Base-by-base conservation (phyloP, 2,329 filamentous ascomycete genomes). In the Verruconis gallopava region DNA sequence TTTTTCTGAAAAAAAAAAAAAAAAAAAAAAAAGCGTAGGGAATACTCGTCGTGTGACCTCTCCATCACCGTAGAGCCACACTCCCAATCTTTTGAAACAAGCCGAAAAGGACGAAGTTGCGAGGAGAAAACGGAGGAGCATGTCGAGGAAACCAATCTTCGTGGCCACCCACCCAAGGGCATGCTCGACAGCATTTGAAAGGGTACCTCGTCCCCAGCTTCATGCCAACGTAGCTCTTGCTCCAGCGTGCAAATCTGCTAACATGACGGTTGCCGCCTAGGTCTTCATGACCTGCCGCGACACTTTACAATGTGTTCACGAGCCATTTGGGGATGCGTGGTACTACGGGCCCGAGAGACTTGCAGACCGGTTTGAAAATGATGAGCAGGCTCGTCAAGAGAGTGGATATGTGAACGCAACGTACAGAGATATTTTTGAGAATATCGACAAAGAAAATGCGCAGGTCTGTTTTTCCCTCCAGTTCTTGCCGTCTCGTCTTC, bases 211-310 rank as follows among this genome's bases (percentile, higher is more conserved):
- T 9, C 34, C 25, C 25, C 5, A n/a, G 22, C 40, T 21, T 36
- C 21, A 11, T 17, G 21, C 21, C 30, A 13, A 41, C 36, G 21
- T 37, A 28, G 32, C 11, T 37, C 32, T 32, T 19, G 38, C 34
- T 45, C 44, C 42, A 40, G 34, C 45, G n/a, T n/a, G 25, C 9
- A 30, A 21, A 25, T 6, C 44, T 15, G n/a, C 25, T n/a, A 30
- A 9, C 6, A 30, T 30, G 6, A n/a, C 40, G 35, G 36, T 33
- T 33, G 40, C 34, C 40, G 36, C 18, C 30, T 40, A 60, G 57
- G 88, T 96, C 50, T 96, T 98, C 63, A 95, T 96, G 89, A 94
- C 88, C 53, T 81, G 85, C 51, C 75, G 75, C 52, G 80, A 93
- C 55, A 78, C 72, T 42, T 73, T 96, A 46, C 71, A 80, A 53